Percentiles rank a stretch among this genome's conserved stretches.
Conservation (phyloP, 441 rosid genomes). For the Populus hybrid region DNA sequence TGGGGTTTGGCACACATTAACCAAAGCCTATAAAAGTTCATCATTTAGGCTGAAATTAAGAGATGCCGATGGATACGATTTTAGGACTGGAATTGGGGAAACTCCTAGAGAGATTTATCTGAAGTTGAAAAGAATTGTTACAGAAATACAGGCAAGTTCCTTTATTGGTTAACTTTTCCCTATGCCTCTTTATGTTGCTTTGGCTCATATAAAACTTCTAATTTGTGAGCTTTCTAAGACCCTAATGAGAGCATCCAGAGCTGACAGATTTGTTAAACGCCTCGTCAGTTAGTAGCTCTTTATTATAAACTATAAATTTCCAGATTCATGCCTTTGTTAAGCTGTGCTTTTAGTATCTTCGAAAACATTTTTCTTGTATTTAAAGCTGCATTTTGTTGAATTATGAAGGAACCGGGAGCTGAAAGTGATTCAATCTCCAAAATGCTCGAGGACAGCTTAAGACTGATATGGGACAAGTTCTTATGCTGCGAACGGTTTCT, state of each 20-base stretch:
- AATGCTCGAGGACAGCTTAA: conserved; percentile 42
- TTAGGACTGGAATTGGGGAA: conserved; percentile 38
- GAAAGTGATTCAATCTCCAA: conserved; percentile 24
- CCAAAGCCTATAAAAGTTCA: conserved; percentile 31
- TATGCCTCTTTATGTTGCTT: not conserved
- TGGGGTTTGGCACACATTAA: conserved; percentile 44
- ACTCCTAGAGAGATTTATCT: conserved; percentile 32
- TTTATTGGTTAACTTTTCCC: not conserved
- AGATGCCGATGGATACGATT: conserved; percentile 49
- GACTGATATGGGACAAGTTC: conserved; percentile 43
- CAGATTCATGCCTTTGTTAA: not conserved
- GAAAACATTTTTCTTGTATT: not conserved
- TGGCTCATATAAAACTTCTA: too few relatives aligned
- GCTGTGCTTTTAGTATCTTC: not conserved
- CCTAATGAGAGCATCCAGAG: too few relatives aligned
- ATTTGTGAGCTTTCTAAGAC: too few relatives aligned
- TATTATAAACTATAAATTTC: too few relatives aligned
- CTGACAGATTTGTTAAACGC: not conserved
- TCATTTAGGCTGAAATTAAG: conserved; percentile 44
- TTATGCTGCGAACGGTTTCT: not conserved
- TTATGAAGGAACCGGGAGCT: conserved; percentile 34
- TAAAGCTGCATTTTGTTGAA: not conserved
- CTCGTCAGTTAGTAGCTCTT: not conserved
- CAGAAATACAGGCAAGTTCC: conserved; percentile 33
- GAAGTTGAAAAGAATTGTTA: conserved; percentile 39